Evolutionary conservation across 192 early-diverging fungal species (phyloP).

Genomic region (Coemansia brasiliensis): DNA sequence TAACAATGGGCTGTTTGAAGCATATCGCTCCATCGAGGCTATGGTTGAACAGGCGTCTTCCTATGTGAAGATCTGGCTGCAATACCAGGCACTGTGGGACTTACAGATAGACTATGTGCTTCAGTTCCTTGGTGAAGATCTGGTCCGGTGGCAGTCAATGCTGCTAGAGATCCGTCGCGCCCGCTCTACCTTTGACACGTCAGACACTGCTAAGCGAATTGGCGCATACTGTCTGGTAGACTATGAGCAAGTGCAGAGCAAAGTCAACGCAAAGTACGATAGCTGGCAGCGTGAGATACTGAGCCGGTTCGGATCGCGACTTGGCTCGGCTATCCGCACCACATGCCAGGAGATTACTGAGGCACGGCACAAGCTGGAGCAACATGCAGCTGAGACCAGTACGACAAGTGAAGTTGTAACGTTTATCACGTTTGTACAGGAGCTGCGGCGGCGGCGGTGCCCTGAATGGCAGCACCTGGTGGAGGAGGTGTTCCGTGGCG

Average conservation of each 20-base stretch:
- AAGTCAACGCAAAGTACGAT: slow-evolving; percentile 97
- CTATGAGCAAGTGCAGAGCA: slow-evolving; percentile 97
- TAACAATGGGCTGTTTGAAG: slow-evolving; percentile 66
- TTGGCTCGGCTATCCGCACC: slow-evolving; percentile 78
- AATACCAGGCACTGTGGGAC: slow-evolving; percentile 99
- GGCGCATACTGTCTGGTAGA: slow-evolving; percentile 83
- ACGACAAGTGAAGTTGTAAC: slow-evolving; percentile 88
- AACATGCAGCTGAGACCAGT: slow-evolving; percentile 78
- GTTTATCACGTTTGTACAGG: slow-evolving; percentile 95
- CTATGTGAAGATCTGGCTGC: slow-evolving; percentile 94
- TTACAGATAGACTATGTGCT: slow-evolving; percentile 85
- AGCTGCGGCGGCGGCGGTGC: slow-evolving; percentile 85
- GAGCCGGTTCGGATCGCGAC: slow-evolving; percentile 81
- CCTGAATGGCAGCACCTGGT: slow-evolving; percentile 78
- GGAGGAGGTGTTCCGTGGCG: slow-evolving; percentile 78
- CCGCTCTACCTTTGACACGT: slow-evolving; percentile 94
- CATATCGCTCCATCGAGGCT: slow-evolving; percentile 81
- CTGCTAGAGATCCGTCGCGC: slow-evolving; percentile 93
- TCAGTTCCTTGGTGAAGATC: slow-evolving; percentile 80
- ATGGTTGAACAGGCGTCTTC: slow-evolving; percentile 73
- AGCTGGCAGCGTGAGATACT: slow-evolving; percentile 96
- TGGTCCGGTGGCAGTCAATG: slow-evolving; percentile 90
- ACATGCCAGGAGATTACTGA: slow-evolving; percentile 75
- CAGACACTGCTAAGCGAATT: slow-evolving; percentile 85
- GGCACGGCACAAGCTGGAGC: slow-evolving; percentile 83